Percentiles rank a stretch among this genome's conserved stretches.
These are phyloP conservation scores for Coniosporium tulheliwenetii DNA, from an alignment of 2,329 filamentous ascomycete genomes.

Conservation along the genomic window DNA sequence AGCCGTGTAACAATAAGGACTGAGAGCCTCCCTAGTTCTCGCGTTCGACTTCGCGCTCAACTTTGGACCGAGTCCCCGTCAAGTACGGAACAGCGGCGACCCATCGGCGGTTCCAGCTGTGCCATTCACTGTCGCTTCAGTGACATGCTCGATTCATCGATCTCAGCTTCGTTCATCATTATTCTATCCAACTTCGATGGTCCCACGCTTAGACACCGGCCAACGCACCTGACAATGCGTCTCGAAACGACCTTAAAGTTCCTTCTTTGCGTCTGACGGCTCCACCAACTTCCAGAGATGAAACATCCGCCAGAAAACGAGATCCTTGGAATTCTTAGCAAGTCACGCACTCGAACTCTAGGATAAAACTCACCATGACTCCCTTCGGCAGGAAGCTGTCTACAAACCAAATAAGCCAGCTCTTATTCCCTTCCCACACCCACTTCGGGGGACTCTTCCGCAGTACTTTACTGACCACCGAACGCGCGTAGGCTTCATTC, in stretches of 20 bases:
- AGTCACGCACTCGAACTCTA: slow-evolving; percentile 2
- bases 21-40: too few relatives aligned
- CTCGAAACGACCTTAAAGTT: neutral
- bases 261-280: slow-evolving; percentile 11
- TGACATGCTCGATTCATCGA: too few relatives aligned
- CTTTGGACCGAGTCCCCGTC: too few relatives aligned
- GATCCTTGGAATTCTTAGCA: slow-evolving; percentile 21
- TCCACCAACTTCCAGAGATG: slow-evolving; percentile 28
- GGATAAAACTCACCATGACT: slow-evolving; percentile 16
- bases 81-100: too few relatives aligned
- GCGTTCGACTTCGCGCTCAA: too few relatives aligned
- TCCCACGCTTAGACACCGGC: too few relatives aligned
- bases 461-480: slow-evolving; percentile 38
- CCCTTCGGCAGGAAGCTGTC: slow-evolving; percentile 29
- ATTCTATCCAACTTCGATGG: too few relatives aligned
- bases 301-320: slow-evolving; percentile 34
- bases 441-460: slow-evolving; percentile 28
- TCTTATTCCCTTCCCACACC: slow-evolving; percentile 39
- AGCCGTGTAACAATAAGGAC: too few relatives aligned
- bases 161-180: too few relatives aligned
- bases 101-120: too few relatives aligned
- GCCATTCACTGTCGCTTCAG: too few relatives aligned
- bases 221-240: too few relatives aligned
- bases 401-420: slow-evolving; percentile 32
- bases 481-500: slow-evolving; percentile 35